Evolutionary conservation across 371 early-diverging fungal genomes (phyloP).

Genomic region (Mortierella sp.): DNA sequence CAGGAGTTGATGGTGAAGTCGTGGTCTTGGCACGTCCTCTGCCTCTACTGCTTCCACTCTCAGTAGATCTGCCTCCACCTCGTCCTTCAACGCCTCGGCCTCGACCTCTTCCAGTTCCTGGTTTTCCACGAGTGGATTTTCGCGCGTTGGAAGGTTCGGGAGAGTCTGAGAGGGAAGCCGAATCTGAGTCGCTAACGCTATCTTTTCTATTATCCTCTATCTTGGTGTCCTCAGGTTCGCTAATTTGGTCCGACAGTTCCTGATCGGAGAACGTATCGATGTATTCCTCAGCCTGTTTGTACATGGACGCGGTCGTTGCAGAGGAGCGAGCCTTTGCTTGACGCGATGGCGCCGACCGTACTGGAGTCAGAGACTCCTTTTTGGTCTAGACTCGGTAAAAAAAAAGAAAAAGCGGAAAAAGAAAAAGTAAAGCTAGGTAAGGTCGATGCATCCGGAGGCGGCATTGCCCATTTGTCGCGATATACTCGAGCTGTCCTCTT

Average conservation of each 20-base stretch:
- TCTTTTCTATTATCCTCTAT: not conserved
- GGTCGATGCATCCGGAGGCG: not conserved
- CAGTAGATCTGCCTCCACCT: no score
- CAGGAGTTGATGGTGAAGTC: not conserved
- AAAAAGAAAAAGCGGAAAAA: not conserved
- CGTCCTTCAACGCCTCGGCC: not conserved
- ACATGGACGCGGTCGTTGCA: slow-evolving; percentile 41
- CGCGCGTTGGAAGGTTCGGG: not conserved
- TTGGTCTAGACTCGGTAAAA: slow-evolving; percentile 3
- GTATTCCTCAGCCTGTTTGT: slow-evolving; percentile 36
- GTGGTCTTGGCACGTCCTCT: slow-evolving; percentile 3
- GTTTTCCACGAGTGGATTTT: not conserved
- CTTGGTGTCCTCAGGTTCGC: slow-evolving; percentile 21
- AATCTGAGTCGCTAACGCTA: not conserved
- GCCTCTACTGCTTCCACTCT: slow-evolving; percentile 1
- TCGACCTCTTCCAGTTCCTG: not conserved
- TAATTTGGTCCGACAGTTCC: slow-evolving; percentile 28
- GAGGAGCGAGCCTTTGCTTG: slow-evolving; percentile 41
- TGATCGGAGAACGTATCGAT: not conserved
- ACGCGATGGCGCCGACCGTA: slow-evolving; percentile 28
- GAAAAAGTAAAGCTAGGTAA: not conserved
- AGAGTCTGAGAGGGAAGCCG: no score
- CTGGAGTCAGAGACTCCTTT: slow-evolving; percentile 14
- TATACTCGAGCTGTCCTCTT: no score
- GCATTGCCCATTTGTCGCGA: no score